Evolutionary conservation across 768 basidiomycete species (phyloP).

Genomic region (Phylloporus sp.): DNA sequence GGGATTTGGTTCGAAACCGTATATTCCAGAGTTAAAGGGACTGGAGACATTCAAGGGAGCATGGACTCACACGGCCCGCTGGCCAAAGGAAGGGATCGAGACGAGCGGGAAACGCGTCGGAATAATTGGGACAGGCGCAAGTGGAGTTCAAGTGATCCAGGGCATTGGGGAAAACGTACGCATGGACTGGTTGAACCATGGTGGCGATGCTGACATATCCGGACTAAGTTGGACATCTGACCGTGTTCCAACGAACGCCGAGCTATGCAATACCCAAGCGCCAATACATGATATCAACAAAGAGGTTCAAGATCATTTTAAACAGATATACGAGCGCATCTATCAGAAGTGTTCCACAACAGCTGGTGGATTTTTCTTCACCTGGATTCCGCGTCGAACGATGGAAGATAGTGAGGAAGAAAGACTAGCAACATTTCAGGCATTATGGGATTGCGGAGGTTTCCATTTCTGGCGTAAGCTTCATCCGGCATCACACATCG

Average conservation of each 20-base stretch:
- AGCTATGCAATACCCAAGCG: conserved; percentile 12
- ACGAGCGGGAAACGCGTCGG: conserved; percentile 8
- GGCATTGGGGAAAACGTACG: conserved; percentile 13
- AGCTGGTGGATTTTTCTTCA: not conserved
- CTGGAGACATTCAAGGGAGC: conserved; percentile 7
- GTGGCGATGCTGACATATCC: not conserved
- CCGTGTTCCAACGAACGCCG: conserved; percentile 15
- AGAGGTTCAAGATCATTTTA: conserved; percentile 9
- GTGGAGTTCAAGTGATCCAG: conserved; percentile 11
- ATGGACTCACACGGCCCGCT: conserved; percentile 5
- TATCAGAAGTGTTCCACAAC: conserved; percentile 2
- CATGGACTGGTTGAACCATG: not conserved
- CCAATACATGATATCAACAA: conserved; percentile 2
- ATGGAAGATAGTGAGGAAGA: conserved; percentile 5
- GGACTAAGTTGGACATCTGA: conserved; percentile 8
- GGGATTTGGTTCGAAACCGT: conserved; percentile 8
- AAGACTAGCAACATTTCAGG: conserved; percentile 9
- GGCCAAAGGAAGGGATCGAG: conserved; percentile 12
- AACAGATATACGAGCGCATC: conserved; percentile 8
- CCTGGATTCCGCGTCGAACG: not conserved
- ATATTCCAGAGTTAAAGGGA: conserved; percentile 13
- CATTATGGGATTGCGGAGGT: conserved; percentile 5
- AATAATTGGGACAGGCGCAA: conserved; percentile 13
- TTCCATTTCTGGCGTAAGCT: conserved; percentile 9
- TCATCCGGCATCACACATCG: not conserved